Conservation (phyloP, 176 grass and related monocot genomes). For the Triticum urartu region DNA sequence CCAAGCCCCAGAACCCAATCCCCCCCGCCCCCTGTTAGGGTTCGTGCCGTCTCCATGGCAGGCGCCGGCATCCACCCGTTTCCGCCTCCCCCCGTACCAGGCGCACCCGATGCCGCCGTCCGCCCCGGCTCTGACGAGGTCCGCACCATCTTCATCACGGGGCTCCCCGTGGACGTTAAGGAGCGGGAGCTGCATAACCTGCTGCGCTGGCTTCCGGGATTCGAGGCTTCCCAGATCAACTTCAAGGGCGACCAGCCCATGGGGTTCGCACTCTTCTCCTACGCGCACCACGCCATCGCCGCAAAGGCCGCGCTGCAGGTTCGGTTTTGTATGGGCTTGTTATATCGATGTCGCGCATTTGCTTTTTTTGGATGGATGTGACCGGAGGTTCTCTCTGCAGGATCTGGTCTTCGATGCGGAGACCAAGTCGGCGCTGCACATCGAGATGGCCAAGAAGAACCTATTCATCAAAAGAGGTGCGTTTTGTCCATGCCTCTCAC, state of each 20-base stretch:
- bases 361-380: constrained; percentile 4
- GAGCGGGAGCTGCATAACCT: constrained; percentile 97
- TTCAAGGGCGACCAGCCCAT: constrained; percentile 94
- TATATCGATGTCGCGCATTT: background rate
- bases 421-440: constrained; percentile 65
- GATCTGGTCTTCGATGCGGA: constrained; percentile 85
- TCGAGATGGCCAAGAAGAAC: constrained; percentile 99
- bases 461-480: constrained; percentile 96
- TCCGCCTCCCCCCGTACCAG: constrained; percentile 49
- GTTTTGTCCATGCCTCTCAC: background rate
- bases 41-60: constrained; percentile 52
- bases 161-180: constrained; percentile 93
- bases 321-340: background rate
- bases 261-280: constrained; percentile 97
- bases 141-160: constrained; percentile 91
- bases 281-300: constrained; percentile 65
- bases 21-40: constrained; percentile 19
- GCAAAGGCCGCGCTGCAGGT: constrained; percentile 93
- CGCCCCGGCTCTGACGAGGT: constrained; percentile 70
- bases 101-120: constrained; percentile 31
- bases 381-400: constrained; percentile 32
- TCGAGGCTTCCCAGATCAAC: constrained; percentile 97
- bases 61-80: constrained; percentile 88
- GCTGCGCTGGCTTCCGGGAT: constrained; percentile 93
- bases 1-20: background rate